Percentiles rank a stretch among this genome's conserved stretches.
Conservation (phyloP, 1,139 yeast genomes). For the Pichia sp. region DNA sequence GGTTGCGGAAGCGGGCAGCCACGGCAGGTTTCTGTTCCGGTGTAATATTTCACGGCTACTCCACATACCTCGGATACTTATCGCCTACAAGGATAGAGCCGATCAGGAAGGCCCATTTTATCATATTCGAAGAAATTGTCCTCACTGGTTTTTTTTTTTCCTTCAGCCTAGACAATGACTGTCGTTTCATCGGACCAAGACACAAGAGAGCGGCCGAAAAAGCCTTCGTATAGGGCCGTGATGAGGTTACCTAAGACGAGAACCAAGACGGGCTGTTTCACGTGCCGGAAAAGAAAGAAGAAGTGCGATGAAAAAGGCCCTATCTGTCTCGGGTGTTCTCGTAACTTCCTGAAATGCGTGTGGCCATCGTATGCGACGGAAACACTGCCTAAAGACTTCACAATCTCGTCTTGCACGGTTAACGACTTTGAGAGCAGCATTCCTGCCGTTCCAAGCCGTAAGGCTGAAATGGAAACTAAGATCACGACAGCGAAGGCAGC, state of each 20-base stretch:
- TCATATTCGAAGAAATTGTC: not conserved
- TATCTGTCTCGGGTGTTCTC: slow-evolving; percentile 37
- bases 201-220: slow-evolving; percentile 5
- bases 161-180: not conserved
- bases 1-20: too few relatives aligned
- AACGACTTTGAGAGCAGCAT: slow-evolving; percentile 8
- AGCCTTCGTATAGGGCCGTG: slow-evolving; percentile 5
- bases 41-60: too few relatives aligned
- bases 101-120: not conserved
- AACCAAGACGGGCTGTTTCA: slow-evolving; percentile 43
- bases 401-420: slow-evolving; percentile 25
- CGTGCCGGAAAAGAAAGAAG: slow-evolving; percentile 47
- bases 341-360: slow-evolving; percentile 38
- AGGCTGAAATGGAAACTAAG: not conserved
- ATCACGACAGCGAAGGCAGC: not conserved
- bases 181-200: slow-evolving; percentile 1
- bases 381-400: slow-evolving; percentile 33
- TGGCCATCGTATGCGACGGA: slow-evolving; percentile 37
- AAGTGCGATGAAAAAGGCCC: slow-evolving; percentile 45
- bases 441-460: not conserved
- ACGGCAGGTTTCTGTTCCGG: too few relatives aligned
- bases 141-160: not conserved
- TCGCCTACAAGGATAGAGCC: not conserved
- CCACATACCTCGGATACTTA: not conserved
- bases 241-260: slow-evolving; percentile 28